Percentiles rank a stretch among this genome's conserved stretches.
These are phyloP conservation scores for Chaetoceros tenuissimus DNA, from an alignment of 108 stramenopile species.

Conservation along the genomic window DNA sequence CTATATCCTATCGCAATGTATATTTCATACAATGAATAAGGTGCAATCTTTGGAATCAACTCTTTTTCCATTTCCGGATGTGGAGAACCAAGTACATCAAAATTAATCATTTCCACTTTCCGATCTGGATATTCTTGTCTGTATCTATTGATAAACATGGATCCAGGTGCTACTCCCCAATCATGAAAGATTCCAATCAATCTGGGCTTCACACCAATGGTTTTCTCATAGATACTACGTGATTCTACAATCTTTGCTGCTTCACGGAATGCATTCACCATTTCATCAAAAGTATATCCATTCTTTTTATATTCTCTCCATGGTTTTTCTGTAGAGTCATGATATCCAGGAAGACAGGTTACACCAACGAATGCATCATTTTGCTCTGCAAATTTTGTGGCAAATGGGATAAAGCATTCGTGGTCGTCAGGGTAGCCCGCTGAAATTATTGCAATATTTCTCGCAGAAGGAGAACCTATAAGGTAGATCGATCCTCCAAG, in stretches of 20 bases:
- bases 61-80: slow-evolving; percentile 21
- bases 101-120: slow-evolving; percentile 21
- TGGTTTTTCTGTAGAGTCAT: slow-evolving; percentile 5
- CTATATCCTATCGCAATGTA: slow-evolving; percentile 17
- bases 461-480: neutral
- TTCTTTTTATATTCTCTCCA: slow-evolving; percentile 7
- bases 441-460: neutral
- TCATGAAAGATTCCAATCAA: slow-evolving; percentile 45
- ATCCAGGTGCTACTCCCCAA: slow-evolving; percentile 33
- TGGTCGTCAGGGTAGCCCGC: slow-evolving; percentile 31
- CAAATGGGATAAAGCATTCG: slow-evolving; percentile 23
- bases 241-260: slow-evolving; percentile 15
- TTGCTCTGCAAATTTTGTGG: slow-evolving; percentile 18
- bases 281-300: slow-evolving; percentile 32
- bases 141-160: slow-evolving; percentile 30
- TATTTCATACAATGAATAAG: slow-evolving; percentile 5
- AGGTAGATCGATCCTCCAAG: neutral
- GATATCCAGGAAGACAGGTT: slow-evolving; percentile 33
- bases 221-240: slow-evolving; percentile 11
- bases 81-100: slow-evolving; percentile 29
- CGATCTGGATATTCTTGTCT: slow-evolving; percentile 9
- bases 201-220: neutral
- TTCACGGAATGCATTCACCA: slow-evolving; percentile 20
- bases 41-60: slow-evolving; percentile 3
- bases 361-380: slow-evolving; percentile 21